Evolutionary conservation across 768 basidiomycete species (phyloP).

Genomic region (Mycena indigotica): DNA sequence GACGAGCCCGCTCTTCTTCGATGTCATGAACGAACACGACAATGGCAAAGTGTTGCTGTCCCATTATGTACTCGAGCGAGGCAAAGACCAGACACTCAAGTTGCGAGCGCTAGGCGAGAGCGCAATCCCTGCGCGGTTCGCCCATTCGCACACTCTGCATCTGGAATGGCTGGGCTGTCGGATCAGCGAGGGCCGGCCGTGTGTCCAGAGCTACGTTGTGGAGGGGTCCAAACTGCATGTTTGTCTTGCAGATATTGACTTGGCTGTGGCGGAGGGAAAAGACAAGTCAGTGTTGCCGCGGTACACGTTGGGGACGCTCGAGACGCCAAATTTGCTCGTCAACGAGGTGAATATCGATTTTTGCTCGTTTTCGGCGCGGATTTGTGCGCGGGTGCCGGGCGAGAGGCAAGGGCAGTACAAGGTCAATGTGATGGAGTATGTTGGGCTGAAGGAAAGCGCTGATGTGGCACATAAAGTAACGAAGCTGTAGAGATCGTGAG

Average conservation of each 20-base stretch:
- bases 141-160: constrained; percentile 6
- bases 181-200: background rate
- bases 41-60: background rate
- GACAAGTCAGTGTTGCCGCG: background rate
- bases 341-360: constrained; percentile 14
- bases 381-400: background rate
- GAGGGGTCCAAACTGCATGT: constrained; percentile 5
- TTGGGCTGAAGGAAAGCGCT: no score
- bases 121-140: background rate
- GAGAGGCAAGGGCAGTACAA: background rate
- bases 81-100: no score
- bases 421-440: constrained; percentile 7
- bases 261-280: background rate
- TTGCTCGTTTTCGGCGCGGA: constrained; percentile 18
- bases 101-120: constrained; percentile 11
- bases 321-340: constrained; percentile 1
- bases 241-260: constrained; percentile 2
- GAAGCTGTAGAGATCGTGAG: no score
- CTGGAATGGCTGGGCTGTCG: constrained; percentile 11
- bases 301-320: constrained; percentile 1
- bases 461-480: no score
- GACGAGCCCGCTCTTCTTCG: constrained; percentile 13
- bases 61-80: constrained; percentile 6
- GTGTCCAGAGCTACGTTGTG: constrained; percentile 14
- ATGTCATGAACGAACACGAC: constrained; percentile 5